Evolutionary conservation across 805 yeast species (phyloP), one percentile per base, ranked within the genome.

Genomic region (Danielia oregonensis): DNA sequence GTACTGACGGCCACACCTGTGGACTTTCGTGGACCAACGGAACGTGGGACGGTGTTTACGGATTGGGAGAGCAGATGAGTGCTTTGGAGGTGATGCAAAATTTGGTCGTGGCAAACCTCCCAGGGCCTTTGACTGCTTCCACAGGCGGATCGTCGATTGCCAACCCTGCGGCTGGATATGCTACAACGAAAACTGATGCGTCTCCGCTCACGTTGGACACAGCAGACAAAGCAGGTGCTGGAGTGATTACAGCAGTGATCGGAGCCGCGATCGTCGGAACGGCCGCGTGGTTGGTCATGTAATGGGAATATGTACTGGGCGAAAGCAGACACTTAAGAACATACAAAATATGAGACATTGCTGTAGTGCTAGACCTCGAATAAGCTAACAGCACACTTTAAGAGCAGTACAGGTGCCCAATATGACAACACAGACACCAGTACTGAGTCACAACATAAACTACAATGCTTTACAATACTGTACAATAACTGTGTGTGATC

Each of bases 141-240:
- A 65, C 58, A 5, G 73, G 72, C 14, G 72, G 66, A 13, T 34
- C 55, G 12, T 59, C 66, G 29, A 32, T 52, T 14, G 60, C 63
- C 22, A 51, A 65, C 37, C 55, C 57, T 3, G 56, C 58, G 11
- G 70, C 70, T 3, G 70, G 70, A 7, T 44, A 33, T 19, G 44
- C 40, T 15, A 37, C 19, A 24, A 21, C 40, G 4, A 29, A 33
- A 13, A 33, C 33, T 24, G 21, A 25, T 5, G 41, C 38, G 4
- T 17, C 33, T 12, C 48, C 48, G 10, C 44, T 47, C n/a, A 23
- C 22, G n/a, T 35, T 47, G 30, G 28, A 22, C 17, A 18, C 43
- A 9, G 39, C 33, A 25, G 52, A 47, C 23, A 36, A 72, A 49
- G 96, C 87, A 2, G 97, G 97, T 32, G 96, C 97, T 1, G 95